These are phyloP conservation scores for Phytophthora foliorum DNA, from an alignment of 352 stramenopile genomes.

Conservation along the genomic window DNA sequence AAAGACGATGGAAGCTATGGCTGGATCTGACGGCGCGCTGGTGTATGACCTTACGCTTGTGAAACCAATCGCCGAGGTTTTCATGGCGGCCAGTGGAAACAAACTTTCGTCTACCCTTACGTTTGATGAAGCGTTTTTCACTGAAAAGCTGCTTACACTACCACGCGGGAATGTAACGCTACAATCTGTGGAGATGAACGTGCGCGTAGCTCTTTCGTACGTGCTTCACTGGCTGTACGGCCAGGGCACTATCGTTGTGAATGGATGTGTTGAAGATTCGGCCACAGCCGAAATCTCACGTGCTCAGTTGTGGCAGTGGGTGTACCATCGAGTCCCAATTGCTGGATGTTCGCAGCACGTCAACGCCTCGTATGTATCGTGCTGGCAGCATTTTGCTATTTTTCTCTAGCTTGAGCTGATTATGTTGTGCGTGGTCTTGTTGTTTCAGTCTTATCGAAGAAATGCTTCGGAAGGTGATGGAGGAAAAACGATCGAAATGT, in stretches of 20 bases:
- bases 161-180: slow-evolving; percentile 76
- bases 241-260: slow-evolving; percentile 91
- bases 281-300: slow-evolving; percentile 95
- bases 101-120: background rate
- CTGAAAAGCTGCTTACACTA: slow-evolving; percentile 61
- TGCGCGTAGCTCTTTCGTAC: slow-evolving; percentile 92
- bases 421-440: slow-evolving; percentile 2
- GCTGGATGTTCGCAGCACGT: slow-evolving; percentile 33
- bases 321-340: slow-evolving; percentile 66
- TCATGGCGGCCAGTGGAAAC: slow-evolving; percentile 14
- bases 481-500: slow-evolving; percentile 29
- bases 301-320: slow-evolving; percentile 93
- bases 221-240: slow-evolving; percentile 93
- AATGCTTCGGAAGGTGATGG: slow-evolving; percentile 52
- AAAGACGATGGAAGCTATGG: slow-evolving; percentile 89
- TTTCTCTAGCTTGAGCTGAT: slow-evolving; percentile 1
- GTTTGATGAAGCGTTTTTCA: slow-evolving; percentile 50
- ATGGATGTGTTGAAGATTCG: slow-evolving; percentile 95
- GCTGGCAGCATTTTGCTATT: background rate
- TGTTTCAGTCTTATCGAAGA: slow-evolving; percentile 55
- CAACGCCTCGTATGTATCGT: slow-evolving; percentile 42
- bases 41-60: slow-evolving; percentile 95
- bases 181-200: slow-evolving; percentile 84
- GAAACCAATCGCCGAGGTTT: slow-evolving; percentile 52
- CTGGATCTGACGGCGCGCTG: slow-evolving; percentile 95